Percentiles rank a stretch among this genome's conserved stretches.
Evolutionary conservation across 345 rosid species (phyloP).

Genomic region (Melastoma malabathricum): DNA sequence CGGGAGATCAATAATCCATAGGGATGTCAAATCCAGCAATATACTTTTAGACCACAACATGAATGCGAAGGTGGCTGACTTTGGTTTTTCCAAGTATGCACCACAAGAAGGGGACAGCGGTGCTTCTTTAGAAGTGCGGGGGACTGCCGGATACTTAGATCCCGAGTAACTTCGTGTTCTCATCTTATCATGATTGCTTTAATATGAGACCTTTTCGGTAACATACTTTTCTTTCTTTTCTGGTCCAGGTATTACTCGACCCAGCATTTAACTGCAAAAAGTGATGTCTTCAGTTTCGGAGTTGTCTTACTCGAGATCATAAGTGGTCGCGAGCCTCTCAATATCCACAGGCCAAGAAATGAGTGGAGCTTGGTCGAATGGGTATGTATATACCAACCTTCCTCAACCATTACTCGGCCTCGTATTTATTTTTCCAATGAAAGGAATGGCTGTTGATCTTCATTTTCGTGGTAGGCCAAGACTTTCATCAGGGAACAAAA

Average conservation of each 20-base stretch:
- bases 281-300: slow-evolving; percentile 65
- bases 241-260: slow-evolving; percentile 52
- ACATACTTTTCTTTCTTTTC: slow-evolving; percentile 2
- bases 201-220: neutral
- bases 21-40: slow-evolving; percentile 72
- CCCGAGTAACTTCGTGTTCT: slow-evolving; percentile 41
- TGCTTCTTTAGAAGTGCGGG: slow-evolving; percentile 58
- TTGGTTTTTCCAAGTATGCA: slow-evolving; percentile 64
- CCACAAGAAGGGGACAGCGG: slow-evolving; percentile 68
- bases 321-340: slow-evolving; percentile 58
- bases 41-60: slow-evolving; percentile 58
- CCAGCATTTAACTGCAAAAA: slow-evolving; percentile 52
- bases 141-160: slow-evolving; percentile 67
- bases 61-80: slow-evolving; percentile 63
- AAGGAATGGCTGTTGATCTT: neutral
- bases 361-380: slow-evolving; percentile 79
- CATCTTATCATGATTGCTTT: neutral
- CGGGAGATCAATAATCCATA: slow-evolving; percentile 29
- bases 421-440: too few relatives aligned
- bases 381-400: slow-evolving; percentile 22
- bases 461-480: slow-evolving; percentile 32
- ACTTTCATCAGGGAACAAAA: slow-evolving; percentile 44
- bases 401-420: too few relatives aligned
- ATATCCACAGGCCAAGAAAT: slow-evolving; percentile 43
- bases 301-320: slow-evolving; percentile 58